Conservation (phyloP, 257 asterid species). For the Petunia axillaris region DNA sequence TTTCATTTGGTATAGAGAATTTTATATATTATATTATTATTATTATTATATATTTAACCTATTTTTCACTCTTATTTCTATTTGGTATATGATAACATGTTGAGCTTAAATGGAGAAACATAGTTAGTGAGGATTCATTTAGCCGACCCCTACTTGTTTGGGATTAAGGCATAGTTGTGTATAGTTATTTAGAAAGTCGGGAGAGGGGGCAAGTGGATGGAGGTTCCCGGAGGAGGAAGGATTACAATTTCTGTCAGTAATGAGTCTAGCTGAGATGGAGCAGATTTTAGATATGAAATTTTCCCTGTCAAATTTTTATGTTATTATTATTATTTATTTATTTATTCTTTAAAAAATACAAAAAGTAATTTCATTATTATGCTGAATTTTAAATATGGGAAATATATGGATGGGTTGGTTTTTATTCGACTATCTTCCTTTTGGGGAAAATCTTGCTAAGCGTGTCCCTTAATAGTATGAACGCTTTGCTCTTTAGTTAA, state of each 20-base stretch:
- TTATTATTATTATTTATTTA: too few species aligned
- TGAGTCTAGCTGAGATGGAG: background rate
- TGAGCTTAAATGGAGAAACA: too few species aligned
- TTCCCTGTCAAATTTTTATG: background rate
- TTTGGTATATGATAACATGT: too few species aligned
- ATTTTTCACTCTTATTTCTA: too few species aligned
- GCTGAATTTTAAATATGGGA: background rate
- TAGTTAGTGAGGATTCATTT: too few species aligned
- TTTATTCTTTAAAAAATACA: too few species aligned
- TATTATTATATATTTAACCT: too few species aligned
- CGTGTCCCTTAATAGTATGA: background rate
- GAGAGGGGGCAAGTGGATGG: background rate
- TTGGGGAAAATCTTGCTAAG: background rate
- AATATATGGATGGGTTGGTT: background rate
- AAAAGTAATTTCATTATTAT: background rate
- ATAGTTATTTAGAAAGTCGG: background rate
- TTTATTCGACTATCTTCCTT: background rate
- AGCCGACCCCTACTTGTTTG: too few species aligned
- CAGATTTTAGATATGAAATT: background rate
- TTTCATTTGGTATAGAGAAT: background rate
- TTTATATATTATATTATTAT: too few species aligned
- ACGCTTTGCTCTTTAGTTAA: background rate
- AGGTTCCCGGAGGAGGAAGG: background rate
- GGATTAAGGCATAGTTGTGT: too few species aligned
- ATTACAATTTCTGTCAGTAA: background rate